Evolutionary conservation across 2,329 filamentous ascomycete genomes (phyloP), one percentile per base, ranked within the genome.

Genomic region (Dichotomopilus funicola): DNA sequence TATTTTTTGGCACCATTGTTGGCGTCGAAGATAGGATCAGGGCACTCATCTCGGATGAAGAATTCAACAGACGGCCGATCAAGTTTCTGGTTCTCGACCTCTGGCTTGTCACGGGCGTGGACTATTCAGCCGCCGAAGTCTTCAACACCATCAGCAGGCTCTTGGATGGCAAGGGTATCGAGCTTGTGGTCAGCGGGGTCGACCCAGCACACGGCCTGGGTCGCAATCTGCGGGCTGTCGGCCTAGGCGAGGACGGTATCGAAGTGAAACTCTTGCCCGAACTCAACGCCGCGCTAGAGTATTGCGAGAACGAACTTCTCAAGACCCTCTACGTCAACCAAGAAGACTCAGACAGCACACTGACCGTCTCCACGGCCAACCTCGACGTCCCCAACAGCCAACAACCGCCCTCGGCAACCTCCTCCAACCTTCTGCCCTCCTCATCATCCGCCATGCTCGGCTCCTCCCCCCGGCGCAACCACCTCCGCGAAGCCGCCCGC

Each of bases 1-100:
- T 99, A n/a, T 99, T 99, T 76, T 99, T 99, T 63, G 94, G 94
- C 12, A 97, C 91, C 2, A 96, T 99, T 61, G 92, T 96, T 52
- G 90, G 89, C 48, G 92, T 99, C 0, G 94, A 99, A 70, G 88
- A 89, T 60, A 87, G 87, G 61, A 91, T 97, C 59, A 83, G 91
- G 27, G 83, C 79, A 4, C 74, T 97, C 36, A 85, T 97, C 47
- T 86, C 91, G 34, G 90, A 95, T 35, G 85, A 92, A 59, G 81
- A 85, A 2, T 97, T 96, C 67, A 75, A 77, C 33, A 76, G 82
- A 61, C 81, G 85, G 51, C 91, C 92, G 0, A 94, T 97, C 67
- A 87, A 89, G 62, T 99, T 91, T 68, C 77, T 99, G 43, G 83
- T 99, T 13, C 77, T 99, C 41, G 94, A 99, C 67, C 80, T 99